Percentiles rank a stretch among this genome's conserved stretches.
These are phyloP conservation scores for Solanum virginianum DNA, from an alignment of 257 asterid genomes.

Conservation along the genomic window DNA sequence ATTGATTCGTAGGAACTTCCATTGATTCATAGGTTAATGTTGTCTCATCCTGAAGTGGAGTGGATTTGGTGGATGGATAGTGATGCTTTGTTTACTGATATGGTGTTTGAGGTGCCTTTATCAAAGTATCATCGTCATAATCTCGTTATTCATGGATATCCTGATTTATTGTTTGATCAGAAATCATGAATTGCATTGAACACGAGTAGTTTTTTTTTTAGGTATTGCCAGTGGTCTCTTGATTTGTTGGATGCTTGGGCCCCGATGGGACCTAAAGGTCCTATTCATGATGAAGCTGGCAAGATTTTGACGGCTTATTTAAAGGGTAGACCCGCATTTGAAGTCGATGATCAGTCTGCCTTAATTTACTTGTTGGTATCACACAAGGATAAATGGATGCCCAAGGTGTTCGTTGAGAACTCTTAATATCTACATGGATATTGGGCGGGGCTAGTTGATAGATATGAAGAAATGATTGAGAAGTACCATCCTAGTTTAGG, in stretches of 20 bases:
- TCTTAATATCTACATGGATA: conserved; percentile 76
- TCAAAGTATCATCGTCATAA: conserved; percentile 45
- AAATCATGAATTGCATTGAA: conserved; percentile 88
- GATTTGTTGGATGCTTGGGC: conserved; percentile 96
- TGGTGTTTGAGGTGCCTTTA: conserved; percentile 62
- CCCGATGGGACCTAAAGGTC: conserved; percentile 91
- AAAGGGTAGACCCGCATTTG: conserved; percentile 86
- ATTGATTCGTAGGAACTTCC: conserved; percentile 57
- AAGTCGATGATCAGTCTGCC: conserved; percentile 95
- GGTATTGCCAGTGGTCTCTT: conserved; percentile 91
- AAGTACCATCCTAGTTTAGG: conserved; percentile 85
- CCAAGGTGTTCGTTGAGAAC: conserved; percentile 75
- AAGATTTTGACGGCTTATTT: conserved; percentile 64
- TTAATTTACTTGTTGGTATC: conserved; percentile 62
- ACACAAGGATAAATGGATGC: conserved; percentile 58
- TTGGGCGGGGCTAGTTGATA: conserved; percentile 90
- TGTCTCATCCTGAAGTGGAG: conserved; percentile 92
- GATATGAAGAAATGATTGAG: conserved; percentile 87
- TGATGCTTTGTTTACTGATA: conserved; percentile 87
- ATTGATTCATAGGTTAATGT: too few species aligned
- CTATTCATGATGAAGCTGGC: conserved; percentile 70
- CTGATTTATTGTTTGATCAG: conserved; percentile 59
- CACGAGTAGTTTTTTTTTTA: conserved; percentile 72
- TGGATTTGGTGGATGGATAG: conserved; percentile 99
- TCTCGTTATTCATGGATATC: conserved; percentile 75